Evolutionary conservation across 2,329 filamentous ascomycete species (phyloP).

Genomic region (Tolypocladium tropicale): DNA sequence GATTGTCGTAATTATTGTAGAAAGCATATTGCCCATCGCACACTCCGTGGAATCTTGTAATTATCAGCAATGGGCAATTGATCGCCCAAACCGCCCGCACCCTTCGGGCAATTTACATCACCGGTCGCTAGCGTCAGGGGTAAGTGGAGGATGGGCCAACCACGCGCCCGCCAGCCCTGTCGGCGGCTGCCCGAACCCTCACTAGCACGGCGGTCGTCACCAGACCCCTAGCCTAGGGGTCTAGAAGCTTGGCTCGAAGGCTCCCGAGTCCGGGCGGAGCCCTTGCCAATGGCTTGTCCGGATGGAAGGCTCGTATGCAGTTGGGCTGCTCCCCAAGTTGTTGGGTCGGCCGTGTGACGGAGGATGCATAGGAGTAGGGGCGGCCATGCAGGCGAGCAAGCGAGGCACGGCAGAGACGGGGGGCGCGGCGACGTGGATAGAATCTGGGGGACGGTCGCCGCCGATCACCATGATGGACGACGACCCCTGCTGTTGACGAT

Average conservation of each 20-base stretch:
- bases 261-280: no score
- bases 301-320: not conserved
- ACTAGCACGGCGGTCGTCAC: not conserved
- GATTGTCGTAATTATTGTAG: no score
- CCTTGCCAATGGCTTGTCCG: not conserved
- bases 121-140: not conserved
- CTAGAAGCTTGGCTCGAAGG: not conserved
- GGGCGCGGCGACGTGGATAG: not conserved
- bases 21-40: no score
- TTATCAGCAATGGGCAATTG: no score
- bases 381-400: not conserved
- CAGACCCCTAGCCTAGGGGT: not conserved
- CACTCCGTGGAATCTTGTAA: no score
- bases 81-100: no score
- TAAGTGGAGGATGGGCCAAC: not conserved
- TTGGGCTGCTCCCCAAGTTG: no score
- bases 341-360: no score
- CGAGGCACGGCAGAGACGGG: not conserved
- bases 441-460: not conserved
- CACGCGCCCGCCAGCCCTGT: not conserved
- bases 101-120: not conserved
- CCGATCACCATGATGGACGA: not conserved
- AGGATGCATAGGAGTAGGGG: no score
- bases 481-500: not conserved
- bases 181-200: not conserved